Conservation (phyloP, 345 rosid genomes). For the Jatropha curcas region DNA sequence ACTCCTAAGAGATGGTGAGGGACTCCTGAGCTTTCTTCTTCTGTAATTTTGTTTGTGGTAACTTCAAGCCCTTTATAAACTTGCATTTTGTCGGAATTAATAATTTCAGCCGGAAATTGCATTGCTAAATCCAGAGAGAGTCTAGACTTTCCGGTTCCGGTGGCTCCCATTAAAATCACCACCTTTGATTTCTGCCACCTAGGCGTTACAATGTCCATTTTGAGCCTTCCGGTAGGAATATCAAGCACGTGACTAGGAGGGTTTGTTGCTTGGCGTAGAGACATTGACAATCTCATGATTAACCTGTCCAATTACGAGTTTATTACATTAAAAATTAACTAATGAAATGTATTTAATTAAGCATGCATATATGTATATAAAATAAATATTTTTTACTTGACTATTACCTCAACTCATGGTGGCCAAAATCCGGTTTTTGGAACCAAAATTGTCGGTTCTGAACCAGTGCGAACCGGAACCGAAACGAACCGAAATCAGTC, state of each 20-base stretch:
- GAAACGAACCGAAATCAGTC: too few relatives aligned
- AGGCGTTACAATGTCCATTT: slow-evolving; percentile 33
- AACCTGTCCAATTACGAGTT: background rate
- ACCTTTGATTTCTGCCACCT: slow-evolving; percentile 58
- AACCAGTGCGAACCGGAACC: too few relatives aligned
- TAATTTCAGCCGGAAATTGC: slow-evolving; percentile 60
- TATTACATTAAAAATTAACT: too few relatives aligned
- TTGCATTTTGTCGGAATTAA: slow-evolving; percentile 84
- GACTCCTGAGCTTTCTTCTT: slow-evolving; percentile 54
- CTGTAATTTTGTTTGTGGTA: slow-evolving; percentile 63
- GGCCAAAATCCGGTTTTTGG: too few relatives aligned
- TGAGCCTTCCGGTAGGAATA: slow-evolving; percentile 23
- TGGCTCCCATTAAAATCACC: slow-evolving; percentile 69
- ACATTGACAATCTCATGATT: slow-evolving; percentile 13
- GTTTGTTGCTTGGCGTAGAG: slow-evolving; percentile 7
- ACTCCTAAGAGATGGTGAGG: slow-evolving; percentile 79
- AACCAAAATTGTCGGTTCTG: too few relatives aligned
- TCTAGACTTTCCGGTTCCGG: slow-evolving; percentile 81
- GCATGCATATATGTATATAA: too few relatives aligned
- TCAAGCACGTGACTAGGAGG: background rate
- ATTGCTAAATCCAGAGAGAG: slow-evolving; percentile 77
- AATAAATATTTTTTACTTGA: too few relatives aligned
- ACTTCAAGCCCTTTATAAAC: slow-evolving; percentile 58
- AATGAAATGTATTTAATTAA: too few relatives aligned
- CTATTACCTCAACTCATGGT: too few relatives aligned